A percentile compares a stretch with the other conserved stretches of the same genome.
These are phyloP conservation scores for Niveomyces coronatus DNA, from an alignment of 2,329 filamentous ascomycete species.

Conservation along the genomic window DNA sequence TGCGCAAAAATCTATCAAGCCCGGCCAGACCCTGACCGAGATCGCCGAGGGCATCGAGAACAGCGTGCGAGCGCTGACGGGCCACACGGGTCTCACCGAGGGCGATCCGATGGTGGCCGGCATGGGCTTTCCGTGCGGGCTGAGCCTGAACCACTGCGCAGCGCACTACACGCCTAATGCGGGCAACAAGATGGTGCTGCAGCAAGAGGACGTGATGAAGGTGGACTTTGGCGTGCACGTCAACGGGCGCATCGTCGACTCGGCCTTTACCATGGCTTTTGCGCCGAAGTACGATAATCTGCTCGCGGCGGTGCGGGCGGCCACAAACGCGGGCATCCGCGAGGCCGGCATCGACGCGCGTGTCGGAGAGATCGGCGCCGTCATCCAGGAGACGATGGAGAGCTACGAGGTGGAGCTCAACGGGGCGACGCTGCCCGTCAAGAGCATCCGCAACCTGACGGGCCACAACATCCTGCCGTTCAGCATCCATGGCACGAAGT, in stretches of 20 bases:
- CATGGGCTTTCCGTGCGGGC: conserved; percentile 78
- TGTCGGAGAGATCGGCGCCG: conserved; percentile 72
- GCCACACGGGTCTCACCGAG: conserved; percentile 65
- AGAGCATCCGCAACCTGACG: conserved; percentile 77
- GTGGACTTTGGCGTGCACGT: conserved; percentile 76
- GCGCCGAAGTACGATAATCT: conserved; percentile 67
- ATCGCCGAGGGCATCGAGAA: conserved; percentile 85
- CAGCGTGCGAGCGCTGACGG: conserved; percentile 64
- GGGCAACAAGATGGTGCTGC: conserved; percentile 67
- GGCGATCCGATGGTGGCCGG: conserved; percentile 70
- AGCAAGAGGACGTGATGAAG: conserved; percentile 69
- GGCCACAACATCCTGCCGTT: conserved; percentile 86
- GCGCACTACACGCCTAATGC: conserved; percentile 84
- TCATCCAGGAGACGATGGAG: conserved; percentile 88
- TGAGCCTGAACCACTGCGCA: conserved; percentile 76
- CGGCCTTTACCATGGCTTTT: conserved; percentile 69
- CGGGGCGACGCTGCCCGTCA: conserved; percentile 68
- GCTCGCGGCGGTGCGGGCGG: conserved; percentile 60
- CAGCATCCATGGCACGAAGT: conserved; percentile 86
- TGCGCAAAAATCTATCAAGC: conserved; percentile 70
- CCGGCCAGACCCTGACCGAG: conserved; percentile 68
- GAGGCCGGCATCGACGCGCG: conserved; percentile 89
- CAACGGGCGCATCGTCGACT: conserved; percentile 71
- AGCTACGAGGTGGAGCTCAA: conserved; percentile 81
- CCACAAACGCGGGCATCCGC: conserved; percentile 71